These are phyloP conservation scores for Panus rudis DNA, from an alignment of 768 basidiomycete species.

Conservation along the genomic window DNA sequence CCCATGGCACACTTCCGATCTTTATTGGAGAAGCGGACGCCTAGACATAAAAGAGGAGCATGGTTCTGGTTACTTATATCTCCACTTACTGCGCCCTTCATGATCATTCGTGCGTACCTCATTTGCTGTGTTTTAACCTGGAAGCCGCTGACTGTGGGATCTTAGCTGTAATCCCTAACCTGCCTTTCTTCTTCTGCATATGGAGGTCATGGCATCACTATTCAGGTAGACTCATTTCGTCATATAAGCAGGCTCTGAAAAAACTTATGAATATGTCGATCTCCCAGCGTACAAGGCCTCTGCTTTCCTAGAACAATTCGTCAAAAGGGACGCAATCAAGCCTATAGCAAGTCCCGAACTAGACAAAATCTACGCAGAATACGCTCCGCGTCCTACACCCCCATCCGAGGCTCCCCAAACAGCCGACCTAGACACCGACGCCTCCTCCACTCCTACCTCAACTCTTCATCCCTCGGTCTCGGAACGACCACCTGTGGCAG, in stretches of 20 bases:
- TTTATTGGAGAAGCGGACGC: conserved; percentile 48
- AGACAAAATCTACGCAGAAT: conserved; percentile 46
- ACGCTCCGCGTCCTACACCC: conserved; percentile 15
- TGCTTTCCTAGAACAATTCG: conserved; percentile 54
- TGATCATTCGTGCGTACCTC: conserved; percentile 58
- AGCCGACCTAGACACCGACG: conserved; percentile 11
- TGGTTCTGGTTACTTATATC: conserved; percentile 57
- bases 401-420: conserved; percentile 6
- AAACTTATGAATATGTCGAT: too few species aligned
- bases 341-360: conserved; percentile 49
- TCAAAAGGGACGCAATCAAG: conserved; percentile 48
- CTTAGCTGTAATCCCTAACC: conserved; percentile 74
- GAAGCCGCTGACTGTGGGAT: background rate
- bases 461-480: background rate
- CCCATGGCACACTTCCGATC: conserved; percentile 38
- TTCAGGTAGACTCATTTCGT: too few species aligned
- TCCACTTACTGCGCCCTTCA: conserved; percentile 71
- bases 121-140: background rate
- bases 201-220: conserved; percentile 88
- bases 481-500: background rate
- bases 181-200: conserved; percentile 79
- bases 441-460: conserved; percentile 8
- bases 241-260: too few species aligned
- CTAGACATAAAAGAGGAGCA: conserved; percentile 61
- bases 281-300: conserved; percentile 74